phyloP scores from a whole-genome alignment of 75 land plant genomes.

The Selaginella tamariscina region DNA sequence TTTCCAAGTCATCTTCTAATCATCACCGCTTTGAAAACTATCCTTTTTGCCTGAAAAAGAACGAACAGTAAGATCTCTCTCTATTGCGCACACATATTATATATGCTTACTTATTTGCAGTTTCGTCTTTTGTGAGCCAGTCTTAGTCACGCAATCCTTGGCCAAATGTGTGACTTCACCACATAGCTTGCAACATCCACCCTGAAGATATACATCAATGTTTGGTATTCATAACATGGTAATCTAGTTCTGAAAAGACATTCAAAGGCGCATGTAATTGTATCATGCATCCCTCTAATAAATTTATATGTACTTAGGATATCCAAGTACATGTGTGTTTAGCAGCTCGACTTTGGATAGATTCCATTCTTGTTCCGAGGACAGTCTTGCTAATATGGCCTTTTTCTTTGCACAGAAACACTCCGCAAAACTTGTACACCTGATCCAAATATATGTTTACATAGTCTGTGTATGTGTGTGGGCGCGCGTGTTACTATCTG shows the following conservation, averaged over 20 bases:
- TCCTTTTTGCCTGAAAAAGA: no score
- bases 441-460: slow-evolving; percentile 19
- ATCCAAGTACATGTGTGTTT: neutral
- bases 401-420: slow-evolving; percentile 76
- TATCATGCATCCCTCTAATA: neutral
- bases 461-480: neutral
- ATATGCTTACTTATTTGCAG: slow-evolving; percentile 42
- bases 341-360: slow-evolving; percentile 73
- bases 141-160: slow-evolving; percentile 74
- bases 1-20: no score
- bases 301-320: neutral
- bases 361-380: slow-evolving; percentile 74
- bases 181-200: slow-evolving; percentile 88
- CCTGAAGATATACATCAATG: no score
- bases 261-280: no score
- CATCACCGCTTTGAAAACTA: no score
- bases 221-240: no score
- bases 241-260: neutral
- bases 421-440: slow-evolving; percentile 81
- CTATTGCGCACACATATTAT: no score
- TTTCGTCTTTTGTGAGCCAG: slow-evolving; percentile 18
- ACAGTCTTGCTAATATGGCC: slow-evolving; percentile 91
- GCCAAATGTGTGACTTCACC: slow-evolving; percentile 78
- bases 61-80: no score
- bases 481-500: no score